phyloP scores from a whole-genome alignment of 106 monocot species.

The Apostasia shenzhenica region DNA sequence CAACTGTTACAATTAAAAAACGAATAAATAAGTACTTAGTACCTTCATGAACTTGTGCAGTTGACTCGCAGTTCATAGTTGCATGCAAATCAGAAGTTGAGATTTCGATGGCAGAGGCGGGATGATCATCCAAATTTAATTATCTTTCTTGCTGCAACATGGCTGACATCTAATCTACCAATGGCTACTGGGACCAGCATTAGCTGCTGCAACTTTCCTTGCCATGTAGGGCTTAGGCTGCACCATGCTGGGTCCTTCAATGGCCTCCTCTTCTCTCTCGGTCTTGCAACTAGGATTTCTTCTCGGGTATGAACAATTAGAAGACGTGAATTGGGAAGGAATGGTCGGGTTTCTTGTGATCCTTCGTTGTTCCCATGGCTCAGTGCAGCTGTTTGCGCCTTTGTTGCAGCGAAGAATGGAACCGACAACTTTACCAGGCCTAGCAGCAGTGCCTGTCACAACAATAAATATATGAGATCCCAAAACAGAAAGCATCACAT shows the following conservation, averaged over 20 bases:
- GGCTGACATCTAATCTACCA: slow-evolving; percentile 18
- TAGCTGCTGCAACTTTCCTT: slow-evolving; percentile 46
- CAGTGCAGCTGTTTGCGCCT: slow-evolving; percentile 1
- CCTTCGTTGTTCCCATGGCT: slow-evolving; percentile 38
- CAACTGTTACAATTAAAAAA: no score
- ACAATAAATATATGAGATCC: no score
- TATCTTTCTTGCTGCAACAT: no score
- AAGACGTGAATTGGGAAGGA: slow-evolving; percentile 15
- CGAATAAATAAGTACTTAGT: no score
- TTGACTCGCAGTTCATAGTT: no score
- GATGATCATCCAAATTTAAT: no score
- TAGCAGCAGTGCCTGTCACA: slow-evolving; percentile 6
- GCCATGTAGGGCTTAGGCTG: slow-evolving; percentile 39
- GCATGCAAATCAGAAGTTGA: no score
- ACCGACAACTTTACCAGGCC: slow-evolving; percentile 40
- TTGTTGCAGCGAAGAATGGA: slow-evolving; percentile 23
- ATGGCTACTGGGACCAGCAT: slow-evolving; percentile 27
- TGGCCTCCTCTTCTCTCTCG: slow-evolving; percentile 34
- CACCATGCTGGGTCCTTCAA: slow-evolving; percentile 10
- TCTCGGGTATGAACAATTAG: slow-evolving; percentile 42
- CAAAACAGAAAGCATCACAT: no score
- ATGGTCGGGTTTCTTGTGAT: slow-evolving; percentile 18
- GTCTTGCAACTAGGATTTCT: slow-evolving; percentile 44
- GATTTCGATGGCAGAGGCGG: no score
- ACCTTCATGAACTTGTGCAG: no score